phyloP scores from a whole-genome alignment of 2,329 filamentous ascomycete genomes.

The Pseudogymnoascus sp. region DNA sequence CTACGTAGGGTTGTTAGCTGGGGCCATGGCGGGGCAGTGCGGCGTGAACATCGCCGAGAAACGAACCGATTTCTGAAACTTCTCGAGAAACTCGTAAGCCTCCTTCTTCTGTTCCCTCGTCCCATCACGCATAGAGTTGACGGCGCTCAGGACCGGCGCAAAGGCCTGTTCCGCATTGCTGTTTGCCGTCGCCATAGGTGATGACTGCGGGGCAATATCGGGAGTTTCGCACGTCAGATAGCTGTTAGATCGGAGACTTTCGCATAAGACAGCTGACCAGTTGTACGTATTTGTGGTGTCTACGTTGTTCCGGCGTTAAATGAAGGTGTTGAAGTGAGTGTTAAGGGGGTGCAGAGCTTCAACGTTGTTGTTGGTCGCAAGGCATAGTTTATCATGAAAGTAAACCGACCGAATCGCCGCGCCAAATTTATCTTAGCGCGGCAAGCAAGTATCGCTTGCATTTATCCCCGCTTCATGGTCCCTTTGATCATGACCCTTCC shows the following conservation, averaged over 20 bases:
- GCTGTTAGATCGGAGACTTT: conserved; percentile 7
- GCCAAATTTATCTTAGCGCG: conserved; percentile 8
- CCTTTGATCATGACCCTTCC: neutral
- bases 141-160: conserved; percentile 76
- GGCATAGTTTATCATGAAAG: conserved; percentile 8
- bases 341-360: conserved; percentile 1
- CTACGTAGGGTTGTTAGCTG: conserved; percentile 37
- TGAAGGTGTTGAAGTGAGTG: neutral
- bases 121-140: conserved; percentile 84
- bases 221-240: neutral
- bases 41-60: conserved; percentile 14
- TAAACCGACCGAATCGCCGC: conserved; percentile 4
- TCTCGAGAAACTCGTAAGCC: conserved; percentile 84
- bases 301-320: neutral
- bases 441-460: conserved; percentile 6
- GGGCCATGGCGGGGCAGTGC: conserved; percentile 20
- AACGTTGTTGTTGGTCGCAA: conserved; percentile 7
- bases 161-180: conserved; percentile 62
- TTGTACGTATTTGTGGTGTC: neutral
- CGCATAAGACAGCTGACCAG: neutral
- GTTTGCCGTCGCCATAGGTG: conserved; percentile 58
- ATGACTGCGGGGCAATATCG: conserved; percentile 10
- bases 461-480: neutral
- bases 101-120: conserved; percentile 78
- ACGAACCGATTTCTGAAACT: conserved; percentile 95